These are phyloP conservation scores for Tuber aestivum DNA, from an alignment of 495 filamentous ascomycete genomes.

Conservation along the genomic window DNA sequence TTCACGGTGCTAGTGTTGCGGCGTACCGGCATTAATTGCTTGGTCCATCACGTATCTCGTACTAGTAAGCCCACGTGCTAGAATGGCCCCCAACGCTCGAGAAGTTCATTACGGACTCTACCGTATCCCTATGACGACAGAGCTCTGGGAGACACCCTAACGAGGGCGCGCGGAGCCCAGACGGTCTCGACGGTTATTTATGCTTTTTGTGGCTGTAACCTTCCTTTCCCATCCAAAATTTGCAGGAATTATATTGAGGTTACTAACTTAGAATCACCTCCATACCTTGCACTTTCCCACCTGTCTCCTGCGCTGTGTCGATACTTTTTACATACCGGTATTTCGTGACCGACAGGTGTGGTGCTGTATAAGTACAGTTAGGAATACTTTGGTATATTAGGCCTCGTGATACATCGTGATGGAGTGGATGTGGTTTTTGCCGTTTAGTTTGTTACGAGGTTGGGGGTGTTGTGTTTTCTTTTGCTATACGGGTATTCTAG, in stretches of 20 bases:
- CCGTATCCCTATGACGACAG: background rate
- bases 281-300: background rate
- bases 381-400: too few relatives aligned
- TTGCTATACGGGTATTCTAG: too few relatives aligned
- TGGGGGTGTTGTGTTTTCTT: too few relatives aligned
- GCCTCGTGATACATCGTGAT: too few relatives aligned
- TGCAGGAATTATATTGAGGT: background rate
- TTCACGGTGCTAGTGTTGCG: background rate
- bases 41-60: background rate
- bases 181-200: background rate
- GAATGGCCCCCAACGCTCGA: background rate
- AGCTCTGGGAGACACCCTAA: background rate
- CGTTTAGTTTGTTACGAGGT: too few relatives aligned
- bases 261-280: background rate
- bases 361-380: too few relatives aligned
- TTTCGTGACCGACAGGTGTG: background rate
- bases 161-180: background rate
- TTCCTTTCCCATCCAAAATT: background rate
- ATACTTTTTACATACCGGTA: background rate
- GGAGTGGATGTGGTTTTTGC: too few relatives aligned
- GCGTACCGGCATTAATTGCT: background rate
- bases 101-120: background rate
- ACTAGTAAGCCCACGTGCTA: background rate
- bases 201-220: background rate
- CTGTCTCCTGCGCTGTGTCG: background rate